phyloP scores from a whole-genome alignment of 1,284 basidiomycete genomes.

The Testicularia cyperi region DNA sequence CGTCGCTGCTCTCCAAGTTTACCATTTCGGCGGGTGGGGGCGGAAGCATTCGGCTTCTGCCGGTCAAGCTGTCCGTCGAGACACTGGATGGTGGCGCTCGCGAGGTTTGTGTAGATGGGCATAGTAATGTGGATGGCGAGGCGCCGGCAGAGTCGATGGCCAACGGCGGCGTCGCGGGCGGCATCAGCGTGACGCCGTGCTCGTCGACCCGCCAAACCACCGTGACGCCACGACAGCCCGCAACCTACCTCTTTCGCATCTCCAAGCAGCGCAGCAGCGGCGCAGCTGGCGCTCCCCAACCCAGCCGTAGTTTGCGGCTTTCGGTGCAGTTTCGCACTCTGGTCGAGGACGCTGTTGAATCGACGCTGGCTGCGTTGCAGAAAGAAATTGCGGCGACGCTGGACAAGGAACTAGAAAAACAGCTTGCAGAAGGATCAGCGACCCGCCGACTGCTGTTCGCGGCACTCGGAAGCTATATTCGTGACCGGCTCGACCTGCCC shows the following conservation, averaged over 20 bases:
- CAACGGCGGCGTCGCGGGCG: neutral
- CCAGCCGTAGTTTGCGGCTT: slow-evolving; percentile 22
- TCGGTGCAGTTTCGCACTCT: slow-evolving; percentile 37
- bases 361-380: slow-evolving; percentile 5
- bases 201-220: slow-evolving; percentile 4
- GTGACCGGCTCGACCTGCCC: slow-evolving; percentile 24
- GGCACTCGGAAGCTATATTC: slow-evolving; percentile 13
- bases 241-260: slow-evolving; percentile 47
- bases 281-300: too few relatives aligned
- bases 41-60: slow-evolving; percentile 25
- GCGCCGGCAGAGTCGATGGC: too few relatives aligned
- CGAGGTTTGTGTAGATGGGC: too few relatives aligned
- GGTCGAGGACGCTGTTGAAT: slow-evolving; percentile 34
- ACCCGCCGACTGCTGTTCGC: slow-evolving; percentile 11
- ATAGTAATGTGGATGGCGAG: too few relatives aligned
- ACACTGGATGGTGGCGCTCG: too few relatives aligned
- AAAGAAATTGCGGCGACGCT: neutral
- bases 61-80: slow-evolving; percentile 20
- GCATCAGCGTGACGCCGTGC: slow-evolving; percentile 7
- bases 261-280: slow-evolving; percentile 1
- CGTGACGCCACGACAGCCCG: slow-evolving; percentile 46
- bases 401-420: neutral
- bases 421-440: slow-evolving; percentile 1
- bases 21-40: slow-evolving; percentile 38
- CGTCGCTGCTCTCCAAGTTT: slow-evolving; percentile 47